Conservation (phyloP, 345 rosid species). For the Iberis pinnata region DNA sequence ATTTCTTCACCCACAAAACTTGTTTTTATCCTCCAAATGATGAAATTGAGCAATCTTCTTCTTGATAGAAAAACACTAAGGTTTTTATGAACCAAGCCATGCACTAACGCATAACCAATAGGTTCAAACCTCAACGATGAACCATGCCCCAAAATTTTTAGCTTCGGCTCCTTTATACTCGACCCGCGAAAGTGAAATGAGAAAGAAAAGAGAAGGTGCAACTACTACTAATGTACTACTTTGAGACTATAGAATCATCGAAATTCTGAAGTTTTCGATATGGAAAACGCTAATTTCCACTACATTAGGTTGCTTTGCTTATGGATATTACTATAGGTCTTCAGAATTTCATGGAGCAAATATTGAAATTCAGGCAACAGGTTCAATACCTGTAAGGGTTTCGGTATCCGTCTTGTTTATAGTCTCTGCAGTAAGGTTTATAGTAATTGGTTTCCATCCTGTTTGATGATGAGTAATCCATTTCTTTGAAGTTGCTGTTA, state of each 20-base stretch:
- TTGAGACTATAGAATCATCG: conserved; percentile 12
- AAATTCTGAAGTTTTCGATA: conserved; percentile 22
- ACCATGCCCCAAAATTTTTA: conserved; percentile 1
- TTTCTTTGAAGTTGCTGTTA: conserved; percentile 45
- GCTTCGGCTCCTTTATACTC: not conserved
- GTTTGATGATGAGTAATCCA: conserved; percentile 61
- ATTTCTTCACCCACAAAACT: conserved; percentile 7
- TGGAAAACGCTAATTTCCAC: conserved; percentile 22
- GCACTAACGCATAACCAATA: conserved; percentile 11
- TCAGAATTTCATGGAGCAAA: too few relatives aligned
- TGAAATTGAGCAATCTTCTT: conserved; percentile 18
- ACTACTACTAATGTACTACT: conserved; percentile 10
- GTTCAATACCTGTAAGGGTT: conserved; percentile 21
- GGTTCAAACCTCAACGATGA: conserved; percentile 2
- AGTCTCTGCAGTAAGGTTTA: conserved; percentile 37
- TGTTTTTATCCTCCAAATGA: conserved; percentile 5
- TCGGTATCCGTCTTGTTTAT: conserved; percentile 26
- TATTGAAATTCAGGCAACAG: conserved; percentile 22
- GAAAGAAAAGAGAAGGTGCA: not conserved
- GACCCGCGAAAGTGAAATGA: not conserved
- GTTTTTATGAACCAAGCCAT: conserved; percentile 8
- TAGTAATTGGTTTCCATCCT: conserved; percentile 73
- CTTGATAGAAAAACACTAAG: conserved; percentile 2
- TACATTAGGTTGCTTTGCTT: too few relatives aligned
- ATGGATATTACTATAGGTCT: too few relatives aligned